Conservation (phyloP, 768 basidiomycete genomes). For the Daedalea quercina region DNA sequence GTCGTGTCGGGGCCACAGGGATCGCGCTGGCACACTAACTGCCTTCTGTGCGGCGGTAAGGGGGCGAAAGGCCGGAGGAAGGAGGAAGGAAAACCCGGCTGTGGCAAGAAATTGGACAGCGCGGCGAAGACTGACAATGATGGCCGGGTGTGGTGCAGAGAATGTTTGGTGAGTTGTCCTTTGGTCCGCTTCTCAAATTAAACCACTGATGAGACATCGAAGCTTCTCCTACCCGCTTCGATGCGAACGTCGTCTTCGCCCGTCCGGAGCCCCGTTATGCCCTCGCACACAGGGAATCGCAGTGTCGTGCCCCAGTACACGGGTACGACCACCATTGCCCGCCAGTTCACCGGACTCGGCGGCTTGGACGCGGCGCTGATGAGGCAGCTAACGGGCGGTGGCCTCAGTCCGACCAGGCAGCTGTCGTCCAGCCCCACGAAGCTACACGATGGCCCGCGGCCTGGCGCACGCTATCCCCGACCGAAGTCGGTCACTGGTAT, state of each 20-base stretch:
- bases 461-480: constrained; percentile 40
- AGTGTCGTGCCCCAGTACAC: constrained; percentile 50
- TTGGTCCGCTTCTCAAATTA: constrained; percentile 1
- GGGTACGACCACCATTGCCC: constrained; percentile 65
- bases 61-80: constrained; percentile 36
- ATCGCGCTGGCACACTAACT: constrained; percentile 71
- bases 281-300: constrained; percentile 35
- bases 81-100: constrained; percentile 62
- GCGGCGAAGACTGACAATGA: constrained; percentile 69
- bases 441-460: constrained; percentile 40
- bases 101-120: constrained; percentile 78
- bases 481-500: constrained; percentile 78
- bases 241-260: constrained; percentile 51
- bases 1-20: constrained; percentile 83
- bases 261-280: constrained; percentile 38
- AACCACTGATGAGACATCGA: constrained; percentile 5
- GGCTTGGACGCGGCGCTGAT: constrained; percentile 29
- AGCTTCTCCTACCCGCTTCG: constrained; percentile 52
- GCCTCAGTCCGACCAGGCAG: constrained; percentile 62
- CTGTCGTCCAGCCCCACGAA: constrained; percentile 65
- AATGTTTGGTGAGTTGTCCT: constrained; percentile 58
- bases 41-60: constrained; percentile 79
- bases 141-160: constrained; percentile 77
- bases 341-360: constrained; percentile 66
- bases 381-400: constrained; percentile 62